phyloP scores from a whole-genome alignment of 441 rosid genomes.

The Pelargonium cotyledonis region DNA sequence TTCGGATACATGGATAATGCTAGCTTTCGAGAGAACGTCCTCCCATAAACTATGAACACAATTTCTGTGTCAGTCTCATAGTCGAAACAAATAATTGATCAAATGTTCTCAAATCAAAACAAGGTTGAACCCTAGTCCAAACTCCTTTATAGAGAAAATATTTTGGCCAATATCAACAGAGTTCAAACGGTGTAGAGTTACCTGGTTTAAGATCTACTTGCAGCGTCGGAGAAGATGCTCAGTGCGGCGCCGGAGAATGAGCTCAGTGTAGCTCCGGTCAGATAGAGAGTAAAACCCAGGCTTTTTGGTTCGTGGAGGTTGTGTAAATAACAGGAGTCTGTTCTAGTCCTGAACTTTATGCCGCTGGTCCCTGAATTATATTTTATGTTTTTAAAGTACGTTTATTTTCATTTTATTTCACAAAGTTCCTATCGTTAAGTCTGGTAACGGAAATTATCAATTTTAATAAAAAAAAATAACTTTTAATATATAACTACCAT shows the following conservation, averaged over 20 bases:
- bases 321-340: background rate
- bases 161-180: background rate
- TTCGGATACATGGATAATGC: conserved; percentile 71
- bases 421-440: too few species aligned
- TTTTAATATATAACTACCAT: too few species aligned
- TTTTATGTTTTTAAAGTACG: too few species aligned
- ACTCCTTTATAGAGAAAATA: background rate
- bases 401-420: too few species aligned
- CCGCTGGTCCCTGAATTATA: too few species aligned
- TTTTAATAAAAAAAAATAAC: too few species aligned
- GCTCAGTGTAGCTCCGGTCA: background rate
- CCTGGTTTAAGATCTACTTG: conserved; percentile 4
- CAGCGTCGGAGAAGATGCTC: background rate
- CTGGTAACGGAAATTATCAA: too few species aligned
- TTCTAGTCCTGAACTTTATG: too few species aligned
- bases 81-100: background rate
- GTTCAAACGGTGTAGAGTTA: background rate
- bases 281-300: conserved; percentile 8
- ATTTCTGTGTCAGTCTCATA: background rate
- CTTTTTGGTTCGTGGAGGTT: background rate
- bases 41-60: conserved; percentile 44
- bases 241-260: background rate
- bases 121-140: background rate
- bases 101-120: background rate
- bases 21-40: conserved; percentile 29